Base-by-base conservation (phyloP, 345 rosid species). In the Euphorbia peplus region DNA sequence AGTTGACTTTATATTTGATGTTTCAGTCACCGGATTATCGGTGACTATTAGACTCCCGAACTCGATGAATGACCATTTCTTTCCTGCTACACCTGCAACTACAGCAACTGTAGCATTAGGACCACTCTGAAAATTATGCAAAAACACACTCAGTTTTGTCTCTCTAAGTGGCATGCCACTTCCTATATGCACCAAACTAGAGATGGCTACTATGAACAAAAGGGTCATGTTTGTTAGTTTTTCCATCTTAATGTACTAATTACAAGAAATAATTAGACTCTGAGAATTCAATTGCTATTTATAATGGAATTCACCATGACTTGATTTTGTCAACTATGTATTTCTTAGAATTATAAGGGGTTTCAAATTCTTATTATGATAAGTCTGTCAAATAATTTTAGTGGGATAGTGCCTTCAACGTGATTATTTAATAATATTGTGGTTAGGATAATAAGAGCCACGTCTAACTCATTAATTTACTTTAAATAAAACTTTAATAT, bases 1-100 rank as follows among this genome's bases (percentile, higher is more conserved):
- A 13, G 46, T 37, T 18, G 63, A 60, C 14, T n/a, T 60, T 1
- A 60, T 60, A 2, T 60, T 24, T 3, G 46, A 25, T 0, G 44
- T 32, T 60, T n/a, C 8, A 8, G 63, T 60, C 5, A 60, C 10
- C 4, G 25, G 46, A 35, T 60, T 41, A 60, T 60, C 46, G 2
- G 25, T 32, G 1, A 60, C 63, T 32, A 60, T 6, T 8, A 60
- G 6, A 2, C 44, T 60, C 14, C 46, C 46, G 11, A 60, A 60
- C 35, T 60, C 14, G 1, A 41, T 15, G 11, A 60, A 60, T 8
- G 63, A 60, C 46, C 44, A 60, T 10, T n/a, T 12, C 63, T 32
- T 60, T 5, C 63, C 63, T 18, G 3, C 9, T 18, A 18, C 8
- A 4, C 63, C 63, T n/a, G 63, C 63, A 60, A 60, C 63, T 60